Conservation (phyloP, 164 flowering plant species). For the Annona squamosa region DNA sequence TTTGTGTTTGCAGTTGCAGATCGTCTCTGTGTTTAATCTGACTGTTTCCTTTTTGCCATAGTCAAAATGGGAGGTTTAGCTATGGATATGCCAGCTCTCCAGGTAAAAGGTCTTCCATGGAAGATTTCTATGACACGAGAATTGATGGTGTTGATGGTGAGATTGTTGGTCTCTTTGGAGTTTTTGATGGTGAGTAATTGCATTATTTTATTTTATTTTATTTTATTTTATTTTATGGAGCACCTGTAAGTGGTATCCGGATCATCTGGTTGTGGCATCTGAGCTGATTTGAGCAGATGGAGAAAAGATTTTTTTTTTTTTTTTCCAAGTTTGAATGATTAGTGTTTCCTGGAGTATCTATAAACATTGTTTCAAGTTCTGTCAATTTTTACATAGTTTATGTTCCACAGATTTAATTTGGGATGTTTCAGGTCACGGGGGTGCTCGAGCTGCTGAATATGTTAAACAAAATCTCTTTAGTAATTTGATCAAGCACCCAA, state of each 20-base stretch:
- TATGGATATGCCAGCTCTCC: constrained; percentile 98
- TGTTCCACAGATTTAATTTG: neutral
- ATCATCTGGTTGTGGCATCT: neutral
- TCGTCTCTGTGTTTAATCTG: neutral
- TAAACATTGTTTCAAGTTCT: neutral
- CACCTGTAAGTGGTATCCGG: neutral
- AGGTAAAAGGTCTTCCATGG: constrained; percentile 96
- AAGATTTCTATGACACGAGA: constrained; percentile 92
- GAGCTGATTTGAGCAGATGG: neutral
- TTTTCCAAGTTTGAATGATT: neutral
- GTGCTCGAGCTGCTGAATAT: constrained; percentile 98
- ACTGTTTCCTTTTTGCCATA: constrained; percentile 22
- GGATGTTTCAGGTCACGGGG: constrained; percentile 79
- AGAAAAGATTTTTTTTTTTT: neutral
- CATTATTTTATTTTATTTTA: too few species aligned
- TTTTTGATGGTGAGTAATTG: constrained; percentile 70
- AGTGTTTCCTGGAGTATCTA: neutral
- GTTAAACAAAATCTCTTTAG: constrained; percentile 90
- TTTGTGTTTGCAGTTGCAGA: neutral
- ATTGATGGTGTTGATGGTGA: constrained; percentile 93
- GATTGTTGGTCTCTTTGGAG: constrained; percentile 95
- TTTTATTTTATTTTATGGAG: too few species aligned
- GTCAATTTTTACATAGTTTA: too few species aligned
- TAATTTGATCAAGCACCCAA: constrained; percentile 89
- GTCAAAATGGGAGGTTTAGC: constrained; percentile 92